Conservation (phyloP, 2,329 filamentous ascomycete species). For the Penicillium sp. region DNA sequence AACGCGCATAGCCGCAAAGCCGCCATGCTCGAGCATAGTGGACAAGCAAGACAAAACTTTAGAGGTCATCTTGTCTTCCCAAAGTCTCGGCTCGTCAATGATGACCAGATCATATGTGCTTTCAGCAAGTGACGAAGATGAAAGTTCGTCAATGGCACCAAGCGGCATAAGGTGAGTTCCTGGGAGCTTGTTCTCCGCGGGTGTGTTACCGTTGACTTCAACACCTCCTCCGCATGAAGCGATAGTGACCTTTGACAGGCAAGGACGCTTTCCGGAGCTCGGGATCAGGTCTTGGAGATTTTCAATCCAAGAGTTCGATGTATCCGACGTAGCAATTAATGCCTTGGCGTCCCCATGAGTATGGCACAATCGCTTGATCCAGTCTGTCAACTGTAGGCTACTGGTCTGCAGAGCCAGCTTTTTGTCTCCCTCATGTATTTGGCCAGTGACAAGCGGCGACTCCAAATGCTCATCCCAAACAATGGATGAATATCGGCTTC, state of each 20-base stretch:
- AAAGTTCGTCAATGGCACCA: constrained; percentile 2
- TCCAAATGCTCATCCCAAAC: constrained; percentile 20
- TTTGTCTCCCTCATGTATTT: constrained; percentile 1
- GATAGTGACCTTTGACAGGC: constrained; percentile 10
- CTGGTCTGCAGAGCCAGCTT: constrained; percentile 2
- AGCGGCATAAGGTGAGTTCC: constrained; percentile 7
- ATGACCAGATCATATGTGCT: constrained; percentile 13
- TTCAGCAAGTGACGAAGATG: constrained; percentile 8
- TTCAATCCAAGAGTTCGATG: constrained; percentile 6
- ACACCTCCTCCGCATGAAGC: constrained; percentile 6
- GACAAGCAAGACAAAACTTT: constrained; percentile 6
- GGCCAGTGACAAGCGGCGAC: constrained; percentile 10
- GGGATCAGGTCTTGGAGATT: constrained; percentile 2
- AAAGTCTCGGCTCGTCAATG: constrained; percentile 13
- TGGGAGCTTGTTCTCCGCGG: not conserved
- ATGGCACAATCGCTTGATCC: constrained; percentile 18
- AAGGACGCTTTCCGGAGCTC: constrained; percentile 10
- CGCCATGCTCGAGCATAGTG: constrained; percentile 9
- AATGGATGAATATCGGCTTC: constrained; percentile 15
- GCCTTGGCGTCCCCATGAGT: constrained; percentile 14
- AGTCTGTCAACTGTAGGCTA: constrained; percentile 12
- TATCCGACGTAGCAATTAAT: constrained; percentile 5
- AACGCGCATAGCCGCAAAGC: constrained; percentile 12
- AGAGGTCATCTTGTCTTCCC: constrained; percentile 4
- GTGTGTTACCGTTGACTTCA: not conserved